Conservation (phyloP, 2,329 filamentous ascomycete genomes). For the Paecilomyces dactylethromorphus region DNA sequence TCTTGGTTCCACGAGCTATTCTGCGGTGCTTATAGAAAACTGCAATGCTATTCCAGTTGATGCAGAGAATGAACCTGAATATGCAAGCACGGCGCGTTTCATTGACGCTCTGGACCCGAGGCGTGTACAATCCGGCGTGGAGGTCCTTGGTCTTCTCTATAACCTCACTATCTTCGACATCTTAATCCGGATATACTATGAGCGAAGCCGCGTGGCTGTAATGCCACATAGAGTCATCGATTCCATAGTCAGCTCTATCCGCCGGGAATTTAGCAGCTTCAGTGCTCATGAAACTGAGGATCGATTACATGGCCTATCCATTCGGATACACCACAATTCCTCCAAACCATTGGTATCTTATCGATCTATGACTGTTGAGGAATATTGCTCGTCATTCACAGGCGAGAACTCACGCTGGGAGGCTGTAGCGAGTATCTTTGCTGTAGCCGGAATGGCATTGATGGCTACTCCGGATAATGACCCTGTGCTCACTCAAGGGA, state of each 20-base stretch:
- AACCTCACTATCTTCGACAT: conserved; percentile 16
- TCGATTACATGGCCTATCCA: conserved; percentile 19
- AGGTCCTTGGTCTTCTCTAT: conserved; percentile 22
- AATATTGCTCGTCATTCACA: conserved; percentile 22
- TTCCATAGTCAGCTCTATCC: conserved; percentile 18
- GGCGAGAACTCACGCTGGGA: not conserved
- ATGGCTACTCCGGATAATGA: conserved; percentile 23
- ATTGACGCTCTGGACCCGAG: conserved; percentile 17
- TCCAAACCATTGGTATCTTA: conserved; percentile 18
- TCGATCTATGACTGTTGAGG: conserved; percentile 21
- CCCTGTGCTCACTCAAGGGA: conserved; percentile 17
- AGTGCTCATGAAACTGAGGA: conserved; percentile 16
- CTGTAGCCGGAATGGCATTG: conserved; percentile 30
- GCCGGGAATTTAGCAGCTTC: conserved; percentile 18
- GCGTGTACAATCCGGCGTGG: conserved; percentile 23
- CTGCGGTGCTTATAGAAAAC: conserved; percentile 27
- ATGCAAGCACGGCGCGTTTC: conserved; percentile 5
- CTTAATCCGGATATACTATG: conserved; percentile 21
- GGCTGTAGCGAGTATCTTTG: conserved; percentile 22
- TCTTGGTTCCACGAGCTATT: conserved; percentile 28
- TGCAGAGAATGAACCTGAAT: conserved; percentile 13
- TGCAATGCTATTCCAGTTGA: conserved; percentile 26
- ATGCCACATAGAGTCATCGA: conserved; percentile 19
- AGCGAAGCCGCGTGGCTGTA: conserved; percentile 13
- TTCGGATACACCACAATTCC: conserved; percentile 24